Evolutionary conservation across 371 early-diverging fungal genomes (phyloP).

Genomic region (Circinella minor): DNA sequence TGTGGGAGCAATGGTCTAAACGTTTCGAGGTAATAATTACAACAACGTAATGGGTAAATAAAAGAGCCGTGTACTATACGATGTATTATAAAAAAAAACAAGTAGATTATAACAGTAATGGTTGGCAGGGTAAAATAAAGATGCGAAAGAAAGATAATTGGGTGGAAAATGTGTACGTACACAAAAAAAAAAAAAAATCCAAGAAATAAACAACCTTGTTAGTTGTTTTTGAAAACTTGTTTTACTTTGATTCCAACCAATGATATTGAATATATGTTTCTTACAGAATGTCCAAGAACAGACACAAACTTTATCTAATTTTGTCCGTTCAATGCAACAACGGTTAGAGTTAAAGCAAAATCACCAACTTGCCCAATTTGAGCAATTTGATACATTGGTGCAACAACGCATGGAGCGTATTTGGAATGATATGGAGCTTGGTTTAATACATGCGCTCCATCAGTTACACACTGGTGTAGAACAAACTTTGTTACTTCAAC

Average conservation of each 20-base stretch:
- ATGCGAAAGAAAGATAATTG: too few relatives aligned
- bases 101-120: background rate
- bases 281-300: conserved; percentile 10
- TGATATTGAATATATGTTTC: background rate
- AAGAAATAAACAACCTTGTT: background rate
- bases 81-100: background rate
- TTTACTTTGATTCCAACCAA: background rate
- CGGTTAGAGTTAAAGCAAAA: background rate
- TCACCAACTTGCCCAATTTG: background rate
- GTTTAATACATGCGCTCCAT: background rate
- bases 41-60: background rate
- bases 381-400: conserved; percentile 5
- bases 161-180: too few relatives aligned
- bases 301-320: background rate
- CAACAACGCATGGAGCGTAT: conserved; percentile 1
- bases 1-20: conserved; percentile 14
- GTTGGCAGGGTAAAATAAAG: too few relatives aligned
- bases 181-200: background rate
- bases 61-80: background rate
- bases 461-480: conserved; percentile 10
- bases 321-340: background rate
- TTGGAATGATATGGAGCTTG: conserved; percentile 4
- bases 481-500: conserved; percentile 5
- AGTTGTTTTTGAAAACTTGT: background rate
- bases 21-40: conserved; percentile 4